These are phyloP conservation scores for Pythium coloratum DNA, from an alignment of 352 stramenopile species.

Conservation along the genomic window DNA sequence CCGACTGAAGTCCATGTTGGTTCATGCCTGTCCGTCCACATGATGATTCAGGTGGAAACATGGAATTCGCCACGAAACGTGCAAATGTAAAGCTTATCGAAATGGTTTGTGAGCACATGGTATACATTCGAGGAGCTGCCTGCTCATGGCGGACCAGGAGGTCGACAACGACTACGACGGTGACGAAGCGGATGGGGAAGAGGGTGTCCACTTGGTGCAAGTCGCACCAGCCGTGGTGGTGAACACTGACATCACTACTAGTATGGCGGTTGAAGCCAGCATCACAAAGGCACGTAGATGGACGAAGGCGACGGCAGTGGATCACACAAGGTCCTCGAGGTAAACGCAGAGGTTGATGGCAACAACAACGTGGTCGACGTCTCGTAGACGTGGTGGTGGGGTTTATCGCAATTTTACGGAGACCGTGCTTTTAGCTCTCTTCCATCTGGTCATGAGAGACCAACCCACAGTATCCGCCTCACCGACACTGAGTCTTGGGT, in stretches of 20 bases:
- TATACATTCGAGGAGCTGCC: too few relatives aligned
- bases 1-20: too few relatives aligned
- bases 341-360: background rate
- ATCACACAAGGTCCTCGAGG: background rate
- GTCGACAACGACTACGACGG: conserved; percentile 21
- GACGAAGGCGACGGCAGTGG: background rate
- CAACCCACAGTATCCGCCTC: background rate
- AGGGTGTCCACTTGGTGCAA: background rate
- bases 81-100: too few relatives aligned
- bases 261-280: background rate
- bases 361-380: background rate
- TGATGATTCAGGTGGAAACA: too few relatives aligned
- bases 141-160: conserved; percentile 14
- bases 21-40: too few relatives aligned
- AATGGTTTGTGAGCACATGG: too few relatives aligned
- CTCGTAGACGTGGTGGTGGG: background rate
- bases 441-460: too few relatives aligned
- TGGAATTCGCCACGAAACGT: too few relatives aligned
- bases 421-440: background rate
- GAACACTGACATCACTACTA: background rate
- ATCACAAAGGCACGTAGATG: background rate
- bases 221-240: background rate
- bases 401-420: background rate
- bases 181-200: conserved; percentile 22
- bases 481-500: background rate